A percentile compares a stretch with the other conserved stretches of the same genome.
Conservation (phyloP, 192 early-diverging fungal species). For the Umbelopsis ramanniana region DNA sequence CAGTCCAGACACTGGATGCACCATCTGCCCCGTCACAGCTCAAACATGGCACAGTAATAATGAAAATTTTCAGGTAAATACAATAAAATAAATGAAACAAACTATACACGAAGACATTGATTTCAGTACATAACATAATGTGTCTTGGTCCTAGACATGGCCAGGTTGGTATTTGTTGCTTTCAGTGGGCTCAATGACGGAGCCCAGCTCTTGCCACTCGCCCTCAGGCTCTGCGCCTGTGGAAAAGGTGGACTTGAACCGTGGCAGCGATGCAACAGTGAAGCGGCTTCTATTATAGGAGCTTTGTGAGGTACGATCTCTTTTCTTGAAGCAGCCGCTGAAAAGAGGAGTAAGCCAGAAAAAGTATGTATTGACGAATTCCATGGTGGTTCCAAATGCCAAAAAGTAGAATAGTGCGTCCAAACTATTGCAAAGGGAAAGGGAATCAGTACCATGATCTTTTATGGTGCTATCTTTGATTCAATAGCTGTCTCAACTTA, state of each 20-base stretch:
- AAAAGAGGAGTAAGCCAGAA: neutral
- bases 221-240: neutral
- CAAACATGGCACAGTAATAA: no score
- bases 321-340: neutral
- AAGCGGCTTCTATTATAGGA: neutral
- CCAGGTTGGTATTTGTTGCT: neutral
- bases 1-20: no score
- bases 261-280: neutral
- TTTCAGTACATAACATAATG: no score
- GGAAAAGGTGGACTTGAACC: neutral
- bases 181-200: neutral
- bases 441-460: no score
- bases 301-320: neutral
- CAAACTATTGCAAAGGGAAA: neutral
- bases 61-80: no score
- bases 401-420: neutral
- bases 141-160: neutral
- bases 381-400: neutral
- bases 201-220: constrained; percentile 8
- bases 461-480: neutral
- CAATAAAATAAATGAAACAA: no score
- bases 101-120: no score
- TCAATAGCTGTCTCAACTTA: neutral
- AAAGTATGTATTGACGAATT: neutral
- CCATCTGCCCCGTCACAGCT: no score